Base-by-base conservation (phyloP, 257 asterid genomes). In the Nicotiana attenuata region DNA sequence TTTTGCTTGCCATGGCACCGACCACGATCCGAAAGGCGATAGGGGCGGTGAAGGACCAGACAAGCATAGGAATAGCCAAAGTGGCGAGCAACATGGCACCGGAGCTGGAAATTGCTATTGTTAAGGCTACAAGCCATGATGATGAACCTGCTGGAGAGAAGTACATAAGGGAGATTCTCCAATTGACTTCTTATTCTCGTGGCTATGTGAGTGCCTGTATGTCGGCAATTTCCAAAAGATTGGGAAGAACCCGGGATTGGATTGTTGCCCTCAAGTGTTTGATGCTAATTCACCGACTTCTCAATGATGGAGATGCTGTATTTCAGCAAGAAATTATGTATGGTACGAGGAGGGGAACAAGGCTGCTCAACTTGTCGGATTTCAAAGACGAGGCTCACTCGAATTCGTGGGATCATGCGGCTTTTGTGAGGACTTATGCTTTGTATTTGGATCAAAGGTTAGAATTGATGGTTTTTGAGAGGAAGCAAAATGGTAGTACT, bases 321-420 rank as follows among this genome's bases (percentile, higher is more conserved):
- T 90, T 91, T 55, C 91, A 85, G 82, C 91, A 91, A 85, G 92
- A 91, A 60, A 81, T 91, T 9, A 90, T 88, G 93, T 87, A 80
- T 77, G 91, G 90, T 29, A 91, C 93, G 5, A 81, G 95, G 73
- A 87, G 86, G 80, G 96, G 96, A 3, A 83, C 91, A 33, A 85
- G 93, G 85, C 55, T 92, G 86, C 83, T 92, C 68, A 92, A 92
- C 59, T 31, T 92, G 83, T 87, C 92, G 0, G 94, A 89, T 87
- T 92, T 92, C 56, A 90, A 91, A 0, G 96, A 92, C 10, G 96
- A 92, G 88, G 96, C 96, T 7, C 96, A 92, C 80, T 89, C 96
- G 0, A 89, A 80, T 83, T 86, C 92, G 3, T 91, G 95, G 95
- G 95, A 91, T 86, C 93, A 90, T 45, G 90, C 95, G 0, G 90